Base-by-base conservation (phyloP, 345 rosid species). In the Syzygium aqueum region DNA sequence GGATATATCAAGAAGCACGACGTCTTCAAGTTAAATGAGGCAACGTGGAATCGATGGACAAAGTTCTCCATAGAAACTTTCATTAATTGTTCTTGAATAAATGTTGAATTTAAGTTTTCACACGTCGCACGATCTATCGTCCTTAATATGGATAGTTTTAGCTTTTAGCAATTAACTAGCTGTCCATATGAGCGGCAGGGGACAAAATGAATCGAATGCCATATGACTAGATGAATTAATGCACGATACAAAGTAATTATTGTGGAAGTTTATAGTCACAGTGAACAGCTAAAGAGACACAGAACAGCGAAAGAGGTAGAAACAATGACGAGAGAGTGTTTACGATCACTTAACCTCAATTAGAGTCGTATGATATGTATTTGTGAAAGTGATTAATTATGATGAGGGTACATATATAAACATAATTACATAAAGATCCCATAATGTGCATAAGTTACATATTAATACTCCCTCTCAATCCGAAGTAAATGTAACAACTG, bases 51-150 rank as follows among this genome's bases (percentile, higher is more conserved):
- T 2, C 43, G 7, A 67, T 67, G 12, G 3, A 33, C 2, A 15
- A 67, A 67, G 25, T 30, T 12, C 17, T 8, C 23, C 0, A 33
- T 2, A 16, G 0, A 17, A 33, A 19, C 19, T 12, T 21, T 10
- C 1, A 5, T 19, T 19, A 21, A 9, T 0, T 73, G 0, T 73
- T 33, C 12, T 19, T 19, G 43, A 22, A 73, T 73, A 33, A 33
- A 2, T 73, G 5, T 73, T 37, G 27, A 30, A 67, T 8, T 6
- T 33, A 21, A 33, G 78, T 16, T 30, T 19, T 33, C 6, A 8
- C 78, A 8, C 1, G 4, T 28, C 11, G 8, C 5, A 1, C 11
- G 0, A n/a, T 28, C 11, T 30, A 7, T 14, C 19, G 3, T 16
- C 22, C 40, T 65, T 65, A 28, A 65, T 28, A 15, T 65, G 40